Percentiles rank a stretch among this genome's conserved stretches.
phyloP scores from a whole-genome alignment of 1,284 basidiomycete genomes.

The Pholiota adiposa region DNA sequence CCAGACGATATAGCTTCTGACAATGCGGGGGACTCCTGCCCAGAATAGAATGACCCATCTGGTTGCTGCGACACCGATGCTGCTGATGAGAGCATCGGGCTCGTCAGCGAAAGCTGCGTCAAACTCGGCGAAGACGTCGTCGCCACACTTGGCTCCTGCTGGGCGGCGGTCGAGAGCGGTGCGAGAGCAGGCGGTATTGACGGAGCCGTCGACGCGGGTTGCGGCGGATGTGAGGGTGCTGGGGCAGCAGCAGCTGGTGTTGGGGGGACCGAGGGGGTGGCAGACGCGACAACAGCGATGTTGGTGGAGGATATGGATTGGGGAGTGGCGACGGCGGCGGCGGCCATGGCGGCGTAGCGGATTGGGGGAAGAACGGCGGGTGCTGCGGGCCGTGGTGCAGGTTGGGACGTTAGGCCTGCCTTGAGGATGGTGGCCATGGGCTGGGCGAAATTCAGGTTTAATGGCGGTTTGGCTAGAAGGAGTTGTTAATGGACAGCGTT shows the following conservation, averaged over 20 bases:
- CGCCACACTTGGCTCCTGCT: constrained; percentile 52
- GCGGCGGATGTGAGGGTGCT: constrained; percentile 50
- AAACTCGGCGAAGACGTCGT: constrained; percentile 75
- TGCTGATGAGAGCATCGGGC: constrained; percentile 76
- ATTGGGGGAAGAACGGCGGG: constrained; percentile 78
- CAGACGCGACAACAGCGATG: constrained; percentile 29
- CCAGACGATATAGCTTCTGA: constrained; percentile 67
- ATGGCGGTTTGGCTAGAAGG: constrained; percentile 69
- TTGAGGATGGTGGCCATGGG: constrained; percentile 85
- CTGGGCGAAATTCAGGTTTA: constrained; percentile 80
- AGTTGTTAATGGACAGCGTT: constrained; percentile 18
- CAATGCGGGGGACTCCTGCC: constrained; percentile 68
- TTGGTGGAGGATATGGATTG: constrained; percentile 29
- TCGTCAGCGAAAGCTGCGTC: constrained; percentile 79
- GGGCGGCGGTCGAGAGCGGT: constrained; percentile 38
- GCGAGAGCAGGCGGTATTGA: constrained; percentile 39
- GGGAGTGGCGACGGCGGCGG: constrained; percentile 73
- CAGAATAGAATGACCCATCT: constrained; percentile 73
- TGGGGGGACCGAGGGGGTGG: constrained; percentile 9
- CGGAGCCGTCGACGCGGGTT: constrained; percentile 40
- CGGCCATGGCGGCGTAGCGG: constrained; percentile 90
- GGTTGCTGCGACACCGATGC: constrained; percentile 73
- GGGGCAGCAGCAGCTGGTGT: constrained; percentile 47
- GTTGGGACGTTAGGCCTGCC: constrained; percentile 52
- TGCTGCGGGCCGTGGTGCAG: constrained; percentile 49